Evolutionary conservation across 192 early-diverging fungal genomes (phyloP).

Genomic region (Backusella parvicylindrica): DNA sequence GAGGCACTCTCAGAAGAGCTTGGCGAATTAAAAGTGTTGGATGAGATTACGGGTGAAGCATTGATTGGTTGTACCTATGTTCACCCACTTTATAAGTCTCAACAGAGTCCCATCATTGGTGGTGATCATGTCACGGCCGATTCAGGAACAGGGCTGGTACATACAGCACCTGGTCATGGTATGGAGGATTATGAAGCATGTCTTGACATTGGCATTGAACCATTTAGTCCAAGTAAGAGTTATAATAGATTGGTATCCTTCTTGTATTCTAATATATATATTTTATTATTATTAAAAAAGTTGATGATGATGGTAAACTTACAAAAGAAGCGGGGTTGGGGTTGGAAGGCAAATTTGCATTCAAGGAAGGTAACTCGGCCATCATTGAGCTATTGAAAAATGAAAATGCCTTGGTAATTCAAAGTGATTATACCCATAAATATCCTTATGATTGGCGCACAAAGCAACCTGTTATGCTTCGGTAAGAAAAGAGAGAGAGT

Average conservation of each 20-base stretch:
- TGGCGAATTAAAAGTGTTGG: conserved; percentile 18
- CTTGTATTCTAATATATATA: not conserved
- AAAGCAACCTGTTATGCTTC: conserved; percentile 74
- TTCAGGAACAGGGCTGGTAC: conserved; percentile 79
- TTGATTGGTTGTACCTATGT: conserved; percentile 54
- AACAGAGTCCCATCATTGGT: conserved; percentile 50
- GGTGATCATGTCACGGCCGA: conserved; percentile 67
- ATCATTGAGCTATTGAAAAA: conserved; percentile 52
- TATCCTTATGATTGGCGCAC: conserved; percentile 87
- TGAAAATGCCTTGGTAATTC: conserved; percentile 40
- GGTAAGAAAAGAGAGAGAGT: conserved; percentile 5
- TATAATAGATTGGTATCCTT: not conserved
- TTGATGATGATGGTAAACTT: conserved; percentile 65
- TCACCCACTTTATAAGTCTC: conserved; percentile 46
- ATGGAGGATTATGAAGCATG: conserved; percentile 78
- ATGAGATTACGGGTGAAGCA: conserved; percentile 36
- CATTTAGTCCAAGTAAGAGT: conserved; percentile 54
- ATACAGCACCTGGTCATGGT: conserved; percentile 80
- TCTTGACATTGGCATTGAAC: conserved; percentile 48
- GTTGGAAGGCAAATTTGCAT: conserved; percentile 59
- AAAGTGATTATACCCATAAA: conserved; percentile 60
- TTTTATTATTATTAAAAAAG: too few relatives aligned
- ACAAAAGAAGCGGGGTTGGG: conserved; percentile 61
- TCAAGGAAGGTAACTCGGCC: conserved; percentile 52
- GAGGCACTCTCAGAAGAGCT: conserved; percentile 34